Evolutionary conservation across 139 green algal species (phyloP), one percentile per base, ranked within the genome.

Genomic region (Chlamydomonas urium): DNA sequence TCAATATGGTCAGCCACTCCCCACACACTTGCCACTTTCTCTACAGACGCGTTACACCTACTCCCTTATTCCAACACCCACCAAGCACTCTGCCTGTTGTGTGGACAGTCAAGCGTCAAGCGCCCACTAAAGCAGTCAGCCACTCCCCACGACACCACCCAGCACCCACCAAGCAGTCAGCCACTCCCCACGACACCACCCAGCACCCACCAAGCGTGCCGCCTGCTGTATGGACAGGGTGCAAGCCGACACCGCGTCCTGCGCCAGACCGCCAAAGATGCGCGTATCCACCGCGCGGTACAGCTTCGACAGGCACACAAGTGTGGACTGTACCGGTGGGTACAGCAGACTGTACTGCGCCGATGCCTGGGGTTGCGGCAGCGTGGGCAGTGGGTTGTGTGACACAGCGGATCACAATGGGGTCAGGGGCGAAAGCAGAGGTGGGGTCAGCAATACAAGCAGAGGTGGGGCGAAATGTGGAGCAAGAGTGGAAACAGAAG

Each of bases 291-390:
- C 75, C 2, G 81, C 87, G 33, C 83, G 82, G 83, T 98, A 97
- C 38, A 98, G 82, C 84, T 96, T 96, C 29, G 86, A 90, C 47
- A 98, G 81, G 48, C 88, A 88, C 58, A 87, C 66, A 72, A 98
- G 83, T 19, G 90, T 93, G 45, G 76, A 73, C 35, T 88, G 60
- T 6, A 67, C 60, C 33, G 60, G 60, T 6, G 33, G 33, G 33
- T 67, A 67, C 60, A 67, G 32, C 32, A 45, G 33, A 23, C 32
- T 29, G 63, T 71, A 57, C n/a, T 63, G 53, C n/a, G 42, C 42
- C 14, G 42, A 8, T 50, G 42, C 8, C 10, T 14, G 10, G 42
- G 42, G 10, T 8, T 50, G 42, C 42, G 10, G 42, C 42, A 50
- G 8, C 8, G 42, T n/a, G n/a, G n/a, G n/a, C n/a, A n/a, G n/a